Evolutionary conservation across 2,329 filamentous ascomycete genomes (phyloP), one percentile per base, ranked within the genome.

Genomic region (Ophiocordyceps camponoti-saundersi): DNA sequence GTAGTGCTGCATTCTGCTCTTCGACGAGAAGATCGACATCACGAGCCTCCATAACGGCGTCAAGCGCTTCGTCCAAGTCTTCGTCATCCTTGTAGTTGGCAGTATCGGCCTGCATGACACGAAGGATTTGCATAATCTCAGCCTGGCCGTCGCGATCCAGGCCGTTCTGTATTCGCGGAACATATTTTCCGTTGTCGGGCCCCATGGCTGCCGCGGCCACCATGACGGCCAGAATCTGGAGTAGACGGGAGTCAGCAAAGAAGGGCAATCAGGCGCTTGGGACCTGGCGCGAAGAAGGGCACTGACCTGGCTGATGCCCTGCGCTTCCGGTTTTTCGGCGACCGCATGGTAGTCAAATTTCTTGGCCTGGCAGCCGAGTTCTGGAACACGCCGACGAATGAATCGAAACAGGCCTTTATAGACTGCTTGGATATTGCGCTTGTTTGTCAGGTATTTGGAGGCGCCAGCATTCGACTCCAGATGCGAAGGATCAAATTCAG

Each of bases 151-250:
- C 57, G 26, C 59, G 59, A 51, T 71, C 68, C 26, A 72, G 58
- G 32, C 56, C 57, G 44, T 59, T 57, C 48, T 64, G 63, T 39
- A 75, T 68, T 21, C 61, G 60, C 8, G 59, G 59, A 42, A 82
- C 68, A 56, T 78, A 79, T 55, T 65, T 65, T 32, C 68, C 66
- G 48, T 70, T 70, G 47, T 76, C 71, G 23, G 75, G 71, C 13
- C 77, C 78, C 56, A 73, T 70, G 51, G 79, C 72, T 23, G 76
- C 76, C n/a, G 79, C 64, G 15, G 60, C 72, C 21, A 83, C 66
- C 57, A 82, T 71, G 47, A 82, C 67, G 49, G 77, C 76, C 41
- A 83, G 65, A 45, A 83, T 66, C 66, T 81, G 48, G 26, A 54
- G 50, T 55, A 18, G 15, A 21, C 16, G 15, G 13, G 21, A 13